These are phyloP conservation scores for Candida stauntonica DNA, from an alignment of 805 yeast genomes.

Conservation along the genomic window DNA sequence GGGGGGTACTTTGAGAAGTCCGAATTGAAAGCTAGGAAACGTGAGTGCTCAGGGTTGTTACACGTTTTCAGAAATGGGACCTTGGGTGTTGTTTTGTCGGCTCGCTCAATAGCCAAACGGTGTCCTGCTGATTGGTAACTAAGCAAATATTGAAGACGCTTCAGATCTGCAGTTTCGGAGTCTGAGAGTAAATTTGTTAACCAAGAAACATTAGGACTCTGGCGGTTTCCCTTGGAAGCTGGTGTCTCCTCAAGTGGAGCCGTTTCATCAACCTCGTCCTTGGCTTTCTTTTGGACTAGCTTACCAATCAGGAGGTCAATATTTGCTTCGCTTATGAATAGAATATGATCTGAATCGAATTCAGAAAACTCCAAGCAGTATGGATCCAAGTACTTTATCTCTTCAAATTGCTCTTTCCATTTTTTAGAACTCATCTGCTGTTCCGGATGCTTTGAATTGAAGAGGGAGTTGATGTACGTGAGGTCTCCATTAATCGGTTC, in stretches of 20 bases:
- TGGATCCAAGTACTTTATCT: constrained; percentile 11
- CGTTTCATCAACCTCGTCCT: constrained; percentile 2
- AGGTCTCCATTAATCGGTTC: constrained; percentile 17
- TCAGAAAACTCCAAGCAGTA: constrained; percentile 7
- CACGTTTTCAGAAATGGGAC: constrained; percentile 50
- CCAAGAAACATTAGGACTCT: constrained; percentile 1
- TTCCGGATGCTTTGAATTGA: constrained; percentile 5
- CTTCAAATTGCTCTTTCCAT: constrained; percentile 8
- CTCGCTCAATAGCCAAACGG: constrained; percentile 36
- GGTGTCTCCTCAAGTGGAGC: neutral
- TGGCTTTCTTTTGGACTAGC: neutral
- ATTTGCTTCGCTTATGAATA: constrained; percentile 20
- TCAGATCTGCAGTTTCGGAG: constrained; percentile 8
- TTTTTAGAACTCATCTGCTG: constrained; percentile 3
- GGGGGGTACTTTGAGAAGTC: constrained; percentile 29
- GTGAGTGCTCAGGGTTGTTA: constrained; percentile 29
- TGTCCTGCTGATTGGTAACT: constrained; percentile 37
- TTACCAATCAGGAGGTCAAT: constrained; percentile 6
- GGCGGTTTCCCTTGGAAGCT: constrained; percentile 1
- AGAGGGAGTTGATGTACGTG: constrained; percentile 13
- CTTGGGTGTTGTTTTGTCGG: constrained; percentile 33
- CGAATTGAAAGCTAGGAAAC: constrained; percentile 22
- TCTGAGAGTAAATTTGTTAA: constrained; percentile 4
- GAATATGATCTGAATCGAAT: constrained; percentile 3
- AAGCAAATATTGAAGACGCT: constrained; percentile 18